Percentiles rank a stretch among this genome's conserved stretches.
Conservation (phyloP, 495 filamentous ascomycete species). For the Penicillium parvum region DNA sequence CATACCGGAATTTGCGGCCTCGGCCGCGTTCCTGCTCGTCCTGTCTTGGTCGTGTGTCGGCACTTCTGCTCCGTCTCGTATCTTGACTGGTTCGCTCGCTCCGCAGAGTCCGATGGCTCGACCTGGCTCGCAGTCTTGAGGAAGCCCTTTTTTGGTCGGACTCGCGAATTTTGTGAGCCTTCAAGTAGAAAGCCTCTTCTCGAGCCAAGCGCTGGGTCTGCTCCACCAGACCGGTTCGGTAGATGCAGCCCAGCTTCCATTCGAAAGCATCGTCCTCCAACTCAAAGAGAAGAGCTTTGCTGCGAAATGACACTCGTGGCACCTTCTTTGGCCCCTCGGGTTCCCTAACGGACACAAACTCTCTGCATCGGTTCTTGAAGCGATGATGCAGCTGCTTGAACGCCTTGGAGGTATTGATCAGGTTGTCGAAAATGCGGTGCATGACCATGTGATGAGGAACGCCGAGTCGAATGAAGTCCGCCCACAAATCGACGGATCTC, state of each 20-base stretch:
- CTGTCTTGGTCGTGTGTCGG: slow-evolving; percentile 38
- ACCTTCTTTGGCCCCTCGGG: slow-evolving; percentile 82
- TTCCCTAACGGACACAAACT: slow-evolving; percentile 76
- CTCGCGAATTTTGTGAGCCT: slow-evolving; percentile 76
- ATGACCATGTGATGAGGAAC: slow-evolving; percentile 94
- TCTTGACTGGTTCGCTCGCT: slow-evolving; percentile 44
- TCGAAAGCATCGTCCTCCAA: slow-evolving; percentile 96
- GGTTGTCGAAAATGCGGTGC: slow-evolving; percentile 87
- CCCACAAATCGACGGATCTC: slow-evolving; percentile 75
- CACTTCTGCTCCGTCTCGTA: slow-evolving; percentile 51
- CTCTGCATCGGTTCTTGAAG: slow-evolving; percentile 78
- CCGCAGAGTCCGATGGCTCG: slow-evolving; percentile 42
- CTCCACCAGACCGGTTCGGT: slow-evolving; percentile 80
- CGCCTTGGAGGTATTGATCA: slow-evolving; percentile 82
- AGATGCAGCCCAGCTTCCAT: slow-evolving; percentile 92
- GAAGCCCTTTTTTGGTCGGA: slow-evolving; percentile 50
- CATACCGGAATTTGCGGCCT: slow-evolving; percentile 62
- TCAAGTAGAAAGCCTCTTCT: slow-evolving; percentile 84
- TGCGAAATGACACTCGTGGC: slow-evolving; percentile 76
- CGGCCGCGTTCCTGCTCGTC: slow-evolving; percentile 26
- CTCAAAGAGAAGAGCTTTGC: slow-evolving; percentile 78
- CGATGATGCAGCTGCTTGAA: slow-evolving; percentile 85
- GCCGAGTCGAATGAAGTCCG: slow-evolving; percentile 80
- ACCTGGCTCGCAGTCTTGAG: slow-evolving; percentile 50
- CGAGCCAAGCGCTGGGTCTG: slow-evolving; percentile 83